Percentiles rank a stretch among this genome's conserved stretches.
Evolutionary conservation across 176 grass and related monocot genomes (phyloP).

Genomic region (Aegilops longissima): DNA sequence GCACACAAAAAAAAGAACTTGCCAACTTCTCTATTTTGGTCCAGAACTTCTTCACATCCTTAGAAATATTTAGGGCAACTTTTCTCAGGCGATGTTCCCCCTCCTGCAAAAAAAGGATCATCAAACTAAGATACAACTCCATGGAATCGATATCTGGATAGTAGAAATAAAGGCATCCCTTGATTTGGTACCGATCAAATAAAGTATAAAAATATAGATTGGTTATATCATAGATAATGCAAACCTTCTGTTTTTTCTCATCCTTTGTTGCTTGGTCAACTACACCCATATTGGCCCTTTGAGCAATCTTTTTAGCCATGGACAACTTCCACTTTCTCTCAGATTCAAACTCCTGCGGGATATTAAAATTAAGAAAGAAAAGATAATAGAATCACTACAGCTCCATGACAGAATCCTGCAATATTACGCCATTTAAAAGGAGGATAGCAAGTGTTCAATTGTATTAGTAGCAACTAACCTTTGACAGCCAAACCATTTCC

Average conservation of each 20-base stretch:
- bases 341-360: slow-evolving; percentile 85
- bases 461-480: slow-evolving; percentile 52
- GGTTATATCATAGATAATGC: slow-evolving; percentile 11
- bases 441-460: not conserved
- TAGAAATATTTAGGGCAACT: slow-evolving; percentile 94
- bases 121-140: slow-evolving; percentile 11
- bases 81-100: slow-evolving; percentile 86
- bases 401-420: not conserved
- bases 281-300: slow-evolving; percentile 75
- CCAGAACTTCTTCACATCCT: slow-evolving; percentile 99
- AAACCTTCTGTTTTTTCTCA: slow-evolving; percentile 95
- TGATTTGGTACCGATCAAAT: slow-evolving; percentile 19
- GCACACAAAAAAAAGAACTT: slow-evolving; percentile 29
- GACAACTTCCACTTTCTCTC: slow-evolving; percentile 99
- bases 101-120: slow-evolving; percentile 51
- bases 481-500: slow-evolving; percentile 94
- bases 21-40: slow-evolving; percentile 97
- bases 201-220: slow-evolving; percentile 5
- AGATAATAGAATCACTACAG: not conserved
- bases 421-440: not conserved
- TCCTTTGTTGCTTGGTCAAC: slow-evolving; percentile 78
- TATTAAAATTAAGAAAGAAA: slow-evolving; percentile 28
- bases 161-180: not conserved
- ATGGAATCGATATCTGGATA: not conserved
- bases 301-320: slow-evolving; percentile 89